phyloP scores from a whole-genome alignment of 352 stramenopile species.

The Globisporangium nodosum region DNA sequence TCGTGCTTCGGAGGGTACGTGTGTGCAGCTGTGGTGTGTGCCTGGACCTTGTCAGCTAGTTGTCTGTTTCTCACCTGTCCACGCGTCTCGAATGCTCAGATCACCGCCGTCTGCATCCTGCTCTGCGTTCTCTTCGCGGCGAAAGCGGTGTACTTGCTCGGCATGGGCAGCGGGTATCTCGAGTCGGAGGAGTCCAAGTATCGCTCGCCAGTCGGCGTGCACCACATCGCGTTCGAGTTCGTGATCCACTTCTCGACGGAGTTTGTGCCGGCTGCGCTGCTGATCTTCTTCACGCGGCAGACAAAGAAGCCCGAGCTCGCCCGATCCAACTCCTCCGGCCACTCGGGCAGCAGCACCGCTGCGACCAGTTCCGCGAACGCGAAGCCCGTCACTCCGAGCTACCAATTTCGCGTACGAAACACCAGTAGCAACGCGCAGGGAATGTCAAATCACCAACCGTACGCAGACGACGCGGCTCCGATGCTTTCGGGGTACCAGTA shows the following conservation, averaged over 20 bases:
- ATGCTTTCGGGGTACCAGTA: constrained; percentile 67
- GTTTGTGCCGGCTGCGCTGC: constrained; percentile 59
- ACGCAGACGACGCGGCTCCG: constrained; percentile 40
- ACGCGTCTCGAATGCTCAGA: constrained; percentile 20
- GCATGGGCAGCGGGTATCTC: constrained; percentile 59
- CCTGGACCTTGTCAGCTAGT: neutral
- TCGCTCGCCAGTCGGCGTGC: constrained; percentile 49
- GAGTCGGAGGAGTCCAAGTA: constrained; percentile 60
- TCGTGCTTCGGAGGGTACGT: constrained; percentile 59
- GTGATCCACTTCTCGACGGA: constrained; percentile 65
- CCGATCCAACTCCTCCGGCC: constrained; percentile 21
- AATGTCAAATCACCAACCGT: constrained; percentile 16
- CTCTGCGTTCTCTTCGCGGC: constrained; percentile 62
- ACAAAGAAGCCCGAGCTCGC: constrained; percentile 17
- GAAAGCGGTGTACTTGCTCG: constrained; percentile 64
- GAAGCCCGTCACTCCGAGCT: constrained; percentile 38
- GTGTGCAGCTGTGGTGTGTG: neutral
- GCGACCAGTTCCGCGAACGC: constrained; percentile 17
- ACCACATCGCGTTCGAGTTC: constrained; percentile 73
- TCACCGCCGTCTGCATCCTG: constrained; percentile 69
- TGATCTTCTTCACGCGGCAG: constrained; percentile 61
- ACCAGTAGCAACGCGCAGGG: constrained; percentile 22
- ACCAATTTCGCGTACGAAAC: constrained; percentile 27
- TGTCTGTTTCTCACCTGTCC: neutral
- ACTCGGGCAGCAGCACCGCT: constrained; percentile 20